Conservation (phyloP, 176 grass and related monocot species). For the Alloteropsis semialata region DNA sequence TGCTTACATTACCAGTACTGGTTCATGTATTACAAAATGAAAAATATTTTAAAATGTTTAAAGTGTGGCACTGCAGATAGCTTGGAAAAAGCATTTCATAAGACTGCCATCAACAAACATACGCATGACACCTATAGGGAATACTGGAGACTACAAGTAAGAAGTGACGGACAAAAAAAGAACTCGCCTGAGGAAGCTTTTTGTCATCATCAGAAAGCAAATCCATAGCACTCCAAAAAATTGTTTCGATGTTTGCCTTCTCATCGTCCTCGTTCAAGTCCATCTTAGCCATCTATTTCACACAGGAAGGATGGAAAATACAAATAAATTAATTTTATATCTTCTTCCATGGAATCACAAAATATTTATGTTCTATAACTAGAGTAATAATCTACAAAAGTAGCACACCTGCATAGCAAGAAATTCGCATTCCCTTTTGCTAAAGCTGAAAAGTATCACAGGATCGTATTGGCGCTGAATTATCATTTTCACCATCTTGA, state of each 20-base stretch:
- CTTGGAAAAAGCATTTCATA: conserved; percentile 1
- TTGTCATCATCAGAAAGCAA: conserved; percentile 95
- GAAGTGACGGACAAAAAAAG: background rate
- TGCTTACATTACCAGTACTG: background rate
- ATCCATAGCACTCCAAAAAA: conserved; percentile 99
- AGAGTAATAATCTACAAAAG: background rate
- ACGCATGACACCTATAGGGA: background rate
- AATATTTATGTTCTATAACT: background rate
- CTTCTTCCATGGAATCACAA: background rate
- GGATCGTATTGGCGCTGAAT: conserved; percentile 97
- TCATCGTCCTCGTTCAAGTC: conserved; percentile 94
- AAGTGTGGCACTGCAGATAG: background rate
- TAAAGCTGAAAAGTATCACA: conserved; percentile 95
- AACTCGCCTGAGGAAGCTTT: conserved; percentile 83
- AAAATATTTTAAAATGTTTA: background rate
- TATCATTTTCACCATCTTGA: conserved; percentile 99
- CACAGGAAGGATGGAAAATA: background rate
- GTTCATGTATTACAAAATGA: background rate
- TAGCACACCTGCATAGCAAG: conserved; percentile 91
- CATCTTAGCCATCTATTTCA: conserved; percentile 87
- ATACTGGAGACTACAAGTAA: background rate
- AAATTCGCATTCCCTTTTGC: conserved; percentile 93
- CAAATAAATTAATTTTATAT: background rate
- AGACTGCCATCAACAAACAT: background rate
- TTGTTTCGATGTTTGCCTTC: conserved; percentile 78